Evolutionary conservation across 2,329 filamentous ascomycete species (phyloP).

Genomic region (Aspergillus tamarii): DNA sequence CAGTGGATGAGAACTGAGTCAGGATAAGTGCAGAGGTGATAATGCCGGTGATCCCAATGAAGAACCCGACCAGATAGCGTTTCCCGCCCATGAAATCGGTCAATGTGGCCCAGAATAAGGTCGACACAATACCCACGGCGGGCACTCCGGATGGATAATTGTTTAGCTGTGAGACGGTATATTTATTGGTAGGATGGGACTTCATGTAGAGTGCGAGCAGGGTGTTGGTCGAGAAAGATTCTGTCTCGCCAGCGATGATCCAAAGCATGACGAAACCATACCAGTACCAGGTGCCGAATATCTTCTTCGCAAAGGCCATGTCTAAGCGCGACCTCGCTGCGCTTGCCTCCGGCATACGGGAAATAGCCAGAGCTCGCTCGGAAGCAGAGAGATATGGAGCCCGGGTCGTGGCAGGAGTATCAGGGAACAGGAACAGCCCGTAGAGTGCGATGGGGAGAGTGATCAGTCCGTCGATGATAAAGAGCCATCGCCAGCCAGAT

Average conservation of each 20-base stretch:
- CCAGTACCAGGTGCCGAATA: constrained; percentile 41
- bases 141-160: constrained; percentile 58
- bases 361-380: constrained; percentile 36
- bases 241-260: constrained; percentile 71
- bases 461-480: constrained; percentile 45
- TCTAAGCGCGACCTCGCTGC: constrained; percentile 25
- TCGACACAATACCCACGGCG: constrained; percentile 57
- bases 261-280: constrained; percentile 43
- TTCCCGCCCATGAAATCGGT: constrained; percentile 63
- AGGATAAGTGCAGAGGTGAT: constrained; percentile 65
- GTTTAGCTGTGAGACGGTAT: constrained; percentile 55
- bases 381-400: constrained; percentile 38
- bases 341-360: constrained; percentile 31
- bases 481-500: constrained; percentile 42
- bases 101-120: constrained; percentile 69
- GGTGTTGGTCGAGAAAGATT: constrained; percentile 69
- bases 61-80: constrained; percentile 68
- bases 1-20: constrained; percentile 54
- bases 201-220: constrained; percentile 59
- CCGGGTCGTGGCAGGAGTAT: constrained; percentile 40
- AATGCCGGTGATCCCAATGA: constrained; percentile 66
- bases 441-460: constrained; percentile 48
- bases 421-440: constrained; percentile 47
- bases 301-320: constrained; percentile 29
- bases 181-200: constrained; percentile 47